Evolutionary conservation across 768 basidiomycete genomes (phyloP).

Genomic region (Sporobolomyces phaffii): DNA sequence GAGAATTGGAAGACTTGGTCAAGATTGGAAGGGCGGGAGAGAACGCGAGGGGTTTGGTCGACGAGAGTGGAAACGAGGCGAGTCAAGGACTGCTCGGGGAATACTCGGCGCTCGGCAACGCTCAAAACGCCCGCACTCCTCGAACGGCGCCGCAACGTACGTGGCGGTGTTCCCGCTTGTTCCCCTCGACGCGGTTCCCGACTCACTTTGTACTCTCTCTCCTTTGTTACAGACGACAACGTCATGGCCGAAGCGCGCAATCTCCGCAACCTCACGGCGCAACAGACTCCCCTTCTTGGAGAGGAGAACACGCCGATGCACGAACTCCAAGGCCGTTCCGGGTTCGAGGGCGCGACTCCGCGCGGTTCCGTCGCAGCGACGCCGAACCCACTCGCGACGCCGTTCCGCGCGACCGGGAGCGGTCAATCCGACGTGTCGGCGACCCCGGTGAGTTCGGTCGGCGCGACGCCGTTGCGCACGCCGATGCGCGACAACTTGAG

Average conservation of each 20-base stretch:
- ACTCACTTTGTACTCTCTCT: background rate
- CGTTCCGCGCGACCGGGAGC: slow-evolving; percentile 54
- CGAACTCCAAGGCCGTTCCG: slow-evolving; percentile 63
- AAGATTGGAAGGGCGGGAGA: slow-evolving; percentile 94
- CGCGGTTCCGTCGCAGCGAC: slow-evolving; percentile 82
- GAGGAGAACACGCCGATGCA: slow-evolving; percentile 97
- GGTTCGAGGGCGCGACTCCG: slow-evolving; percentile 94
- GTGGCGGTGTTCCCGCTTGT: slow-evolving; percentile 45
- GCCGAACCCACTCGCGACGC: slow-evolving; percentile 92
- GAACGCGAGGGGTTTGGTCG: slow-evolving; percentile 75
- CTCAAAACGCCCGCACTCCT: slow-evolving; percentile 87
- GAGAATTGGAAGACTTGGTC: slow-evolving; percentile 93
- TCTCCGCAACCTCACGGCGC: slow-evolving; percentile 82
- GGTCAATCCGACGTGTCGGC: slow-evolving; percentile 49
- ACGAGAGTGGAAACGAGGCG: slow-evolving; percentile 64
- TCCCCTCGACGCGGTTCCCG: background rate
- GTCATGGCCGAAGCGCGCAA: slow-evolving; percentile 92
- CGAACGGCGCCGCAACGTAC: slow-evolving; percentile 86
- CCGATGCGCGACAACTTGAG: slow-evolving; percentile 85
- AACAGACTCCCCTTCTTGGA: slow-evolving; percentile 88
- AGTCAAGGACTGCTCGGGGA: slow-evolving; percentile 82
- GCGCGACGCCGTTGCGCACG: slow-evolving; percentile 82
- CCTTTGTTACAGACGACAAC: slow-evolving; percentile 93
- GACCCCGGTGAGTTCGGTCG: slow-evolving; percentile 51
- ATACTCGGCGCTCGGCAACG: slow-evolving; percentile 81